These are phyloP conservation scores for maize (Zea mays) DNA, from an alignment of 176 grass and related monocot species.

Conservation along the genomic window Zm-B73-REFERENCE-NAM-5.0 NC_050096.1:232870001-232870500, in stretches of 20 bases:
- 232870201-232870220: constrained; percentile 66
- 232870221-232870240: constrained; percentile 78
- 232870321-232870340: constrained; percentile 75
- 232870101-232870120: constrained; percentile 77
- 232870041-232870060: constrained; percentile 79
- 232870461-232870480: not conserved
- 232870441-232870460: too few relatives aligned
- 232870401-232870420: too few relatives aligned
- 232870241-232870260: constrained; percentile 85
- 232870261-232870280: constrained; percentile 82
- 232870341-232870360: constrained; percentile 54
- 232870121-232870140: constrained; percentile 62
- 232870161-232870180: constrained; percentile 84
- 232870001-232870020: constrained; percentile 72
- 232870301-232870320: constrained; percentile 62
- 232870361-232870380: not conserved
- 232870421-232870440: too few relatives aligned
- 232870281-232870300: constrained; percentile 85
- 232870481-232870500: not conserved
- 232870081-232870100: constrained; percentile 89
- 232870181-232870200: constrained; percentile 69
- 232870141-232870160: constrained; percentile 69
- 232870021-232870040: constrained; percentile 65
- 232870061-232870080: constrained; percentile 81
- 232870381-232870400: not conserved